Evolutionary conservation across 306 rosid genomes (phyloP).

Genomic region (Heteromeles arbutifolia): DNA sequence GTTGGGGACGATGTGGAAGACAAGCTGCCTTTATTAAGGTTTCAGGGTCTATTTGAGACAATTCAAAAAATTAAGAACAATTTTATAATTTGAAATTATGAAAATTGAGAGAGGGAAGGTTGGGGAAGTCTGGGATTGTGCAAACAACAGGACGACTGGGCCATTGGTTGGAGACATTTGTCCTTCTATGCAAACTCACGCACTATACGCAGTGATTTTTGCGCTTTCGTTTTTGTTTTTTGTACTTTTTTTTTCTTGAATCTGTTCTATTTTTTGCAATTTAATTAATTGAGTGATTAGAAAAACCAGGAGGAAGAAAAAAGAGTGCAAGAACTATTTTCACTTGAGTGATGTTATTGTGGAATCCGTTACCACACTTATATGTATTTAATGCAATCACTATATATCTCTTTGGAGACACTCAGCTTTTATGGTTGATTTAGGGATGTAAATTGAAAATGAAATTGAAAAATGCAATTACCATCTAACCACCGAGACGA

Average conservation of each 20-base stretch:
- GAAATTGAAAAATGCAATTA: too few species aligned
- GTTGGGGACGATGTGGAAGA: slow-evolving; percentile 46
- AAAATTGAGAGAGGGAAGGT: background rate
- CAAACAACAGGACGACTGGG: slow-evolving; percentile 39
- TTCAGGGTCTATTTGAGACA: slow-evolving; percentile 21
- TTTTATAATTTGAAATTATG: background rate
- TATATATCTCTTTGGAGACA: too few species aligned
- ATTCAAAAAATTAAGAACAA: background rate
- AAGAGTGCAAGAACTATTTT: background rate
- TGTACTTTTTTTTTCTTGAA: background rate
- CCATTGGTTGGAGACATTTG: slow-evolving; percentile 52
- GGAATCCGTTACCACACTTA: too few species aligned
- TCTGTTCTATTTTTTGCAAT: background rate
- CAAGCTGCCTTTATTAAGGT: slow-evolving; percentile 74
- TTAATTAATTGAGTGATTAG: background rate
- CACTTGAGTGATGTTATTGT: too few species aligned
- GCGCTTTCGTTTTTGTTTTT: background rate
- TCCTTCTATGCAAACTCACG: slow-evolving; percentile 31
- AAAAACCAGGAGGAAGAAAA: background rate
- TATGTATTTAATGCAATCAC: too few species aligned
- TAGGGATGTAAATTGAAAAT: too few species aligned
- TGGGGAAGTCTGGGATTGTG: slow-evolving; percentile 11
- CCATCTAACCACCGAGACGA: too few species aligned
- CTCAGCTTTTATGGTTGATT: too few species aligned
- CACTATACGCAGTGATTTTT: background rate